Percentiles rank a stretch among this genome's conserved stretches.
Evolutionary conservation across 345 rosid genomes (phyloP).

Genomic region (Euphorbia lathyris): DNA sequence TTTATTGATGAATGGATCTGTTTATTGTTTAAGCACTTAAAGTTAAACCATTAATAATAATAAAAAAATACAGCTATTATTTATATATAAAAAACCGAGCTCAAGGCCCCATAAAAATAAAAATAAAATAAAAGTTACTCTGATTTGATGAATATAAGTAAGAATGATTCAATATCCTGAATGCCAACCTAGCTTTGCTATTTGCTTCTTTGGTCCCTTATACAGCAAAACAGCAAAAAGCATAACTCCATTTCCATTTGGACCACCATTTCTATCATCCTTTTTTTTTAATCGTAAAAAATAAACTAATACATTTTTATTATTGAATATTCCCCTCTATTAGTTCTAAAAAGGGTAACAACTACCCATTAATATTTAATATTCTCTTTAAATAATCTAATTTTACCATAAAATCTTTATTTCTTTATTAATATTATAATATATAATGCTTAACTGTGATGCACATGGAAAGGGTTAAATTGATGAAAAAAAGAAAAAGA

Average conservation of each 20-base stretch:
- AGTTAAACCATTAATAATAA: not conserved
- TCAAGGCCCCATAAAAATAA: not conserved
- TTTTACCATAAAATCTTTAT: not conserved
- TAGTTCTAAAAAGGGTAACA: not conserved
- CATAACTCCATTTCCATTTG: not conserved
- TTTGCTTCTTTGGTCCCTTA: conserved; percentile 2
- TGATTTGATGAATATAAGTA: not conserved
- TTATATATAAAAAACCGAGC: not conserved
- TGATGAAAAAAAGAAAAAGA: not conserved
- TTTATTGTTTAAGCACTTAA: not conserved
- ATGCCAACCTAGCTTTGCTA: conserved; percentile 9
- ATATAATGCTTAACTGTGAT: not conserved
- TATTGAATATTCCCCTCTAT: not conserved
- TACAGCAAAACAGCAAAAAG: not conserved
- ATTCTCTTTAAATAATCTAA: not conserved
- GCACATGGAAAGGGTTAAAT: conserved; percentile 2
- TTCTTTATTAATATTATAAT: not conserved
- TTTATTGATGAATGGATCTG: no score
- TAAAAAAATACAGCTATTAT: not conserved
- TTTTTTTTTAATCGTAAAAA: no score
- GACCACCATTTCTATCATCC: conserved; percentile 6
- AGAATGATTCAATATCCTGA: conserved; percentile 3
- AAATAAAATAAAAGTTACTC: not conserved
- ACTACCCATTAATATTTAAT: not conserved
- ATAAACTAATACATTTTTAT: not conserved